phyloP scores from a whole-genome alignment of 2,329 filamentous ascomycete species.

The Claviceps capensis region DNA sequence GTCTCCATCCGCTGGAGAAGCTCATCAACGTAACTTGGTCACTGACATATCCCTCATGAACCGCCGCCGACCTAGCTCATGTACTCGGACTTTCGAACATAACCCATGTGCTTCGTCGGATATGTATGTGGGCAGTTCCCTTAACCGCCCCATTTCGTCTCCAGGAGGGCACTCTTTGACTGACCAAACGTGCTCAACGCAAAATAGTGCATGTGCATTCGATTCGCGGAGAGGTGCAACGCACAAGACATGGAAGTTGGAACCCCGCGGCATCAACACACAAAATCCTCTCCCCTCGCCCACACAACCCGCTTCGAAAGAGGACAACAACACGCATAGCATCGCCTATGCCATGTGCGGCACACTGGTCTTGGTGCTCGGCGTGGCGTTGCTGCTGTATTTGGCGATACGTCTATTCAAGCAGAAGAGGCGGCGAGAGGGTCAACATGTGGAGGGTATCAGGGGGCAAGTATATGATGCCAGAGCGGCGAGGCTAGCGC shows the following conservation, averaged over 20 bases:
- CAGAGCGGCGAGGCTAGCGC: neutral
- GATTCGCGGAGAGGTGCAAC: neutral
- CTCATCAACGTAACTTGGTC: neutral
- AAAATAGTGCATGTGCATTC: neutral
- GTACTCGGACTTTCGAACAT: too few relatives aligned
- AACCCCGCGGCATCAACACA: neutral
- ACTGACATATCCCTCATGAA: neutral
- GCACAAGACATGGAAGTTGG: neutral
- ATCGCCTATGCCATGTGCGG: neutral
- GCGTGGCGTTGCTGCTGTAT: neutral
- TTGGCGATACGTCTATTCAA: neutral
- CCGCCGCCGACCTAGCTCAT: neutral
- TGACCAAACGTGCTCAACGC: too few relatives aligned
- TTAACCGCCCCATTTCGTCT: too few relatives aligned
- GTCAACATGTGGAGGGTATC: neutral
- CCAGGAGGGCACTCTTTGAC: too few relatives aligned
- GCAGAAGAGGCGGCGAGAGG: neutral
- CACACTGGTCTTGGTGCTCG: neutral
- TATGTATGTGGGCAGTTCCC: too few relatives aligned
- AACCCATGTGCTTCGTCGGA: too few relatives aligned
- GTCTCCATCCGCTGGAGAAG: too few relatives aligned
- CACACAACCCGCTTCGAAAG: neutral
- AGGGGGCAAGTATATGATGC: neutral
- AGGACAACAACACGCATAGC: neutral
- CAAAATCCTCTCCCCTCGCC: neutral